These are phyloP conservation scores for Aspergillus thermomutatus DNA, from an alignment of 2,329 filamentous ascomycete species.

Conservation along the genomic window DNA sequence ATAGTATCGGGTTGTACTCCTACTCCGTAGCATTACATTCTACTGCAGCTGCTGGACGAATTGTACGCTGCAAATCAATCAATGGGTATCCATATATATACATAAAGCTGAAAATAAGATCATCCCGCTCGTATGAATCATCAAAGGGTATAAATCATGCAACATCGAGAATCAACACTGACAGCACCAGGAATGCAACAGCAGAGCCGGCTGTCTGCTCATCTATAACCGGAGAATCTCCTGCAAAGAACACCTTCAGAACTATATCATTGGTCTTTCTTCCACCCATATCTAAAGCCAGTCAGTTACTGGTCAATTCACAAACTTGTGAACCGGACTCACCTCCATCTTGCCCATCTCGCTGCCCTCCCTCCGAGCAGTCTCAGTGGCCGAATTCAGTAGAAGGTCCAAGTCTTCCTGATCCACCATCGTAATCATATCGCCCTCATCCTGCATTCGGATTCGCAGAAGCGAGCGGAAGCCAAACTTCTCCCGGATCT, in stretches of 20 bases:
- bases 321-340: conserved; percentile 39
- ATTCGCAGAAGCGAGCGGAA: conserved; percentile 63
- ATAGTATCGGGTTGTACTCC: too few species aligned
- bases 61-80: not conserved
- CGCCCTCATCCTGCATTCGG: conserved; percentile 86
- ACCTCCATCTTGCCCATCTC: conserved; percentile 97
- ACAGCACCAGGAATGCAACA: not conserved
- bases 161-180: not conserved
- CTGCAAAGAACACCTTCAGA: conserved; percentile 4
- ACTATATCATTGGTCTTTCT: conserved; percentile 27
- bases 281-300: conserved; percentile 43
- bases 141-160: not conserved
- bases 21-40: not conserved
- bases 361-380: conserved; percentile 67
- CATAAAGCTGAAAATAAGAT: not conserved
- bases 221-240: conserved; percentile 15
- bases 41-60: not conserved
- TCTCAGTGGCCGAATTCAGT: conserved; percentile 64
- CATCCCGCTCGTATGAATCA: not conserved
- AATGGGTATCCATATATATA: not conserved
- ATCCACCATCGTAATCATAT: conserved; percentile 97
- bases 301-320: conserved; percentile 4
- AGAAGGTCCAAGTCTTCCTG: conserved; percentile 94
- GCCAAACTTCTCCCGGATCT: conserved; percentile 82
- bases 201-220: not conserved